Evolutionary conservation across 1,284 basidiomycete species (phyloP), one percentile per base, ranked within the genome.

Genomic region (Moesziomyces sp.): DNA sequence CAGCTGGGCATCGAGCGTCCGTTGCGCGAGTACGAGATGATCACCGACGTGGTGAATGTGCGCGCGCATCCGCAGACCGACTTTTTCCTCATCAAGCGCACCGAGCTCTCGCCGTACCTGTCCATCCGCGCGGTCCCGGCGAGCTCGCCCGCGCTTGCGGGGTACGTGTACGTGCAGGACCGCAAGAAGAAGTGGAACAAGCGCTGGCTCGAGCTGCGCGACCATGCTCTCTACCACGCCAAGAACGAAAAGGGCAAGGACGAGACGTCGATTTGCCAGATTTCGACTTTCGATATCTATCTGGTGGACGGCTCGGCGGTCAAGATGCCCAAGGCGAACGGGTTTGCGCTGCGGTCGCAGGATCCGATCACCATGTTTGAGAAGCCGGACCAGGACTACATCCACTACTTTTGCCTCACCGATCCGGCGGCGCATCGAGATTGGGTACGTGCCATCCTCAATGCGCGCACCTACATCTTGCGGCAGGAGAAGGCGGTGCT

Each of bases 231-330:
- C 6, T 84, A 62, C 49, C 74, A 78, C 34, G 82, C 82, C 28
- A 81, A 81, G 66, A 76, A 76, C 26, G 82, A 82, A 24, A 83
- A 78, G 62, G 81, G 82, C 57, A 82, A 81, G 57, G 77, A 82
- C 45, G 80, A 80, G 51, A 64, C 42, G 24, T 46, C 65, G 40
- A 66, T 83, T 43, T 81, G 79, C 46, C 60, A 77, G 38, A 70
- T 84, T 56, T 75, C 80, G 40, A 69, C 65, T 10, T 76, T 78
- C 23, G 83, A 84, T 54, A 54, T 83, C 46, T 84, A 82, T 38
- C 64, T 83, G 14, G 76, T 79, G 8, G 78, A 81, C 50, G 49
- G 62, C 16, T 48, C 53, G 9, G 61, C 63, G n/a, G 28, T 74
- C 49, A 76, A 78, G 59, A 58, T 73, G 52, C 80, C 81, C 24